These are phyloP conservation scores for Eucalyptus albens DNA, from an alignment of 345 rosid genomes.

Conservation along the genomic window DNA sequence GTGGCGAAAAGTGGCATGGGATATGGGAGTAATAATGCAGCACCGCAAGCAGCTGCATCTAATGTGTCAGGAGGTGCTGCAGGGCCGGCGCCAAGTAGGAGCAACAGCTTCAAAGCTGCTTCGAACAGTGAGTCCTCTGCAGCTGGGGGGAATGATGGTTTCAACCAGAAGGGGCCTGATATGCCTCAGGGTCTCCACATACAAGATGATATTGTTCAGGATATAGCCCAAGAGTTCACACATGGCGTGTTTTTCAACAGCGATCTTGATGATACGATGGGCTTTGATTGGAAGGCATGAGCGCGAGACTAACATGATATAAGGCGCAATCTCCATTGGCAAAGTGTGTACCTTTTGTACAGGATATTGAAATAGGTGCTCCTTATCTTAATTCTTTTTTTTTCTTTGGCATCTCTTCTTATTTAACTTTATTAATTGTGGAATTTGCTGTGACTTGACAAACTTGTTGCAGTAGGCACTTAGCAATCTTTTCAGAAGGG, in stretches of 20 bases:
- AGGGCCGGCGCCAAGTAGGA: constrained; percentile 36
- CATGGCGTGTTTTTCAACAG: constrained; percentile 54
- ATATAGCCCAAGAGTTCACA: constrained; percentile 51
- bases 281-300: constrained; percentile 60
- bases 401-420: neutral
- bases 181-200: constrained; percentile 38
- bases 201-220: constrained; percentile 50
- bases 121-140: constrained; percentile 53
- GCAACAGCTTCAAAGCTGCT: constrained; percentile 51
- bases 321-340: neutral
- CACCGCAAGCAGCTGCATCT: constrained; percentile 19
- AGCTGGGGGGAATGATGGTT: constrained; percentile 26
- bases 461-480: constrained; percentile 13
- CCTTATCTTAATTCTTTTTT: neutral
- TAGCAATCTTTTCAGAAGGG: neutral
- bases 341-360: constrained; percentile 15
- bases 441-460: constrained; percentile 26
- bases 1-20: constrained; percentile 19
- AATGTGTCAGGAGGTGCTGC: constrained; percentile 22
- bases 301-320: constrained; percentile 1
- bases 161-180: constrained; percentile 29
- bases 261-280: constrained; percentile 56
- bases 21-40: constrained; percentile 23
- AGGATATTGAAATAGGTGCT: constrained; percentile 24
- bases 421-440: neutral